Conservation (phyloP, 2,329 filamentous ascomycete genomes). For the Colletotrichum acutatum region DNA sequence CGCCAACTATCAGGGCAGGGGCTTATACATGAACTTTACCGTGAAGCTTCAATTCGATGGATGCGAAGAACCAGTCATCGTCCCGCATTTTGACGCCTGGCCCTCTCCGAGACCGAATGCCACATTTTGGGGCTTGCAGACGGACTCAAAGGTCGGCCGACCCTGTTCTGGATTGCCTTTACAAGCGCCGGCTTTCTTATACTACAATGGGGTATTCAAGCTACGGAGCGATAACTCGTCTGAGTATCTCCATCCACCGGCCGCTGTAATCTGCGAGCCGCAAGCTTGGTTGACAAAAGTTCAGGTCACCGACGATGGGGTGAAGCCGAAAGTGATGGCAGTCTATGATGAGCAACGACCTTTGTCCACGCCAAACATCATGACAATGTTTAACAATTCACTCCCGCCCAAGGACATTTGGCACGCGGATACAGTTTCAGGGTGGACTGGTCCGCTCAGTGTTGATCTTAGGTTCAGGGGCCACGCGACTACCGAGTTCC, state of each 20-base stretch:
- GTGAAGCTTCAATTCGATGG: slow-evolving; percentile 13
- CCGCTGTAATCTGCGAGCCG: slow-evolving; percentile 12
- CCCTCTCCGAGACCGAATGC: background rate
- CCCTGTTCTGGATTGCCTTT: slow-evolving; percentile 7
- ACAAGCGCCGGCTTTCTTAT: slow-evolving; percentile 1
- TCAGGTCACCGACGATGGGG: slow-evolving; percentile 6
- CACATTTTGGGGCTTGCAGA: background rate
- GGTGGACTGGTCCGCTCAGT: background rate
- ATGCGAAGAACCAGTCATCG: background rate
- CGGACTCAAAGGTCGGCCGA: background rate
- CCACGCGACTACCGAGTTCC: no score
- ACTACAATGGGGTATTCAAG: background rate
- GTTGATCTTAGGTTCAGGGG: background rate
- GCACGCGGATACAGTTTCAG: background rate
- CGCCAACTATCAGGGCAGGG: background rate
- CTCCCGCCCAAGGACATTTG: background rate
- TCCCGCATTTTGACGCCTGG: background rate
- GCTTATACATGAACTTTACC: background rate
- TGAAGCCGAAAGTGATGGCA: background rate
- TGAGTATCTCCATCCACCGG: background rate
- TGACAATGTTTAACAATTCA: background rate
- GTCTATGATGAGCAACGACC: background rate
- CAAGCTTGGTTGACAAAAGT: slow-evolving; percentile 19
- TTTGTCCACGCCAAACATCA: background rate
- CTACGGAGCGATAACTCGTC: background rate